Conservation (phyloP, 345 rosid genomes). For the Citrus reticulata region DNA sequence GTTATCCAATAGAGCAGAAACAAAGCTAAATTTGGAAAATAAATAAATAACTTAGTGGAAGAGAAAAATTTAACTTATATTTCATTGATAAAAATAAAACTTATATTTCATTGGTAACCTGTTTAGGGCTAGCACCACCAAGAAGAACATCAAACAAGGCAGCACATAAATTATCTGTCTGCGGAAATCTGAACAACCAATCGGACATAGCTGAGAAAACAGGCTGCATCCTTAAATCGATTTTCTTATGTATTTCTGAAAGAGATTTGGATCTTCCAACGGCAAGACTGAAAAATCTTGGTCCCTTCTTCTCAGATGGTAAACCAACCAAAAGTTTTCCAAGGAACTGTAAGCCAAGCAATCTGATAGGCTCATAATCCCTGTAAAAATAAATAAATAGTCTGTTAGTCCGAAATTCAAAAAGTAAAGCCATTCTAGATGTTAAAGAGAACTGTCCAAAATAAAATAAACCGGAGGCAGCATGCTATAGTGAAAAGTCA, state of each 20-base stretch:
- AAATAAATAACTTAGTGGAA: not conserved
- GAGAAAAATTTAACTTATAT: conserved; percentile 2
- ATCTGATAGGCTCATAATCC: conserved; percentile 85
- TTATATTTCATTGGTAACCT: conserved; percentile 42
- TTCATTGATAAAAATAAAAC: not conserved
- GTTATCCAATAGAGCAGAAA: not conserved
- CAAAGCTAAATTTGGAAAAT: not conserved
- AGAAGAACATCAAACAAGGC: conserved; percentile 94
- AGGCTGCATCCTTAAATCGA: conserved; percentile 56
- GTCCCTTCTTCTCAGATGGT: conserved; percentile 84
- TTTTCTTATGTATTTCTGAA: conserved; percentile 58
- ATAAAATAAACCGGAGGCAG: not conserved
- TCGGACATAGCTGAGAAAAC: conserved; percentile 72
- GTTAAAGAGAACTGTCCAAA: not conserved
- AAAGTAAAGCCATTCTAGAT: conserved; percentile 3
- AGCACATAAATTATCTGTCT: conserved; percentile 80
- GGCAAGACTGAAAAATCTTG: conserved; percentile 72
- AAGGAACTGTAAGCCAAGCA: conserved; percentile 89
- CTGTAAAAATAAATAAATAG: conserved; percentile 29
- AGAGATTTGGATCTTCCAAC: conserved; percentile 70
- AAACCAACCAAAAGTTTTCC: conserved; percentile 87
- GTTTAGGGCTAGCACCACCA: conserved; percentile 98
- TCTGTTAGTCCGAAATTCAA: not conserved
- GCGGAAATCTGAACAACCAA: conserved; percentile 73
- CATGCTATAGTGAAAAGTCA: not conserved